phyloP scores from a whole-genome alignment of 805 yeast genomes.

The Kluyveromyces nonfermentans region DNA sequence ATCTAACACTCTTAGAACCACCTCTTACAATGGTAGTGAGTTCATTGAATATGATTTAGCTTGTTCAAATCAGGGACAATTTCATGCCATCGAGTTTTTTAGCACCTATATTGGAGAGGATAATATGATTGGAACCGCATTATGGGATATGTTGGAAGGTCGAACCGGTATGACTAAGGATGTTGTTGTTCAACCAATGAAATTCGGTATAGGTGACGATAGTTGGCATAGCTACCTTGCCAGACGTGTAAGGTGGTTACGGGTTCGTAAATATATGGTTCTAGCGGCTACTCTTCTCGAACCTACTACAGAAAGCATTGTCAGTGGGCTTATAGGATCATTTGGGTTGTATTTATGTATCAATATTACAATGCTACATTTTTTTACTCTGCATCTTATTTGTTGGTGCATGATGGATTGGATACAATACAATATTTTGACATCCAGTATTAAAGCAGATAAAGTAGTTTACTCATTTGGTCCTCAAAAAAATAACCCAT shows the following conservation, averaged over 20 bases:
- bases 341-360: constrained; percentile 32
- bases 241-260: constrained; percentile 73
- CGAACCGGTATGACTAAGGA: constrained; percentile 75
- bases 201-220: constrained; percentile 30
- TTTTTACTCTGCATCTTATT: constrained; percentile 43
- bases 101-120: constrained; percentile 85
- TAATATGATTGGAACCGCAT: constrained; percentile 80
- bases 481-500: not conserved
- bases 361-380: constrained; percentile 35
- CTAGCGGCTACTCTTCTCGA: constrained; percentile 74
- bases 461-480: not conserved
- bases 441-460: constrained; percentile 11
- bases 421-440: constrained; percentile 42
- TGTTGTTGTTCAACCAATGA: constrained; percentile 66
- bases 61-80: constrained; percentile 3
- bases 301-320: constrained; percentile 73
- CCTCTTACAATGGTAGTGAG: constrained; percentile 20
- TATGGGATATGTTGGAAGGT: constrained; percentile 62
- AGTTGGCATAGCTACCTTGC: constrained; percentile 46
- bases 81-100: constrained; percentile 53
- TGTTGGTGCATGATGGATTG: constrained; percentile 62
- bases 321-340: constrained; percentile 60
- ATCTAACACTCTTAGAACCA: not conserved
- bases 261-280: constrained; percentile 85
- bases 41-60: not conserved